These are phyloP conservation scores for Hanseniaspora occidentalis DNA, from an alignment of 805 yeast genomes.

Conservation along the genomic window DNA sequence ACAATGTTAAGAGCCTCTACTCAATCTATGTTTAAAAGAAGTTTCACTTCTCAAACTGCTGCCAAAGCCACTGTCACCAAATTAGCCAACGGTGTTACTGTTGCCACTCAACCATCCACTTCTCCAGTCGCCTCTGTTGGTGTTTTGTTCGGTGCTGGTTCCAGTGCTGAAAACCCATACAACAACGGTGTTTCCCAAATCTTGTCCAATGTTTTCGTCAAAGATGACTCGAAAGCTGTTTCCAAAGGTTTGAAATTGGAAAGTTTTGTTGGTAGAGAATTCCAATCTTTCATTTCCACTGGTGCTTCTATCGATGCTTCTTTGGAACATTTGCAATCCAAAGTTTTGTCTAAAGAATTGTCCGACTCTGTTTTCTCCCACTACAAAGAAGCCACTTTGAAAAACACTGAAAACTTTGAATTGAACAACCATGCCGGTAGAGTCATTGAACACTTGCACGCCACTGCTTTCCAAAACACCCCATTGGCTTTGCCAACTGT, in stretches of 20 bases:
- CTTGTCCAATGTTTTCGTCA: slow-evolving; percentile 37
- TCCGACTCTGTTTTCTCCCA: slow-evolving; percentile 25
- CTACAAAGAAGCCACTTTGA: slow-evolving; percentile 21
- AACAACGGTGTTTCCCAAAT: slow-evolving; percentile 72
- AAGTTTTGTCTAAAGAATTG: slow-evolving; percentile 26
- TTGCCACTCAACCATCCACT: slow-evolving; percentile 57
- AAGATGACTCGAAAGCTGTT: slow-evolving; percentile 21
- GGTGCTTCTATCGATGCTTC: slow-evolving; percentile 38
- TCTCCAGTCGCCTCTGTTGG: slow-evolving; percentile 42
- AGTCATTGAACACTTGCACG: slow-evolving; percentile 62
- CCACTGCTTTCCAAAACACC: slow-evolving; percentile 81
- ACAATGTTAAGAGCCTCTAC: slow-evolving; percentile 6
- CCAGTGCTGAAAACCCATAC: slow-evolving; percentile 67
- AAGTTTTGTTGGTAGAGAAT: slow-evolving; percentile 47
- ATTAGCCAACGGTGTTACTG: slow-evolving; percentile 59
- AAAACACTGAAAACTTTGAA: slow-evolving; percentile 44
- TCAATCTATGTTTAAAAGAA: slow-evolving; percentile 9
- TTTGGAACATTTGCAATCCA: slow-evolving; percentile 35
- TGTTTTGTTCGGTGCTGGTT: slow-evolving; percentile 63
- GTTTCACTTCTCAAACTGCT: slow-evolving; percentile 38
- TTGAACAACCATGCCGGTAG: slow-evolving; percentile 37
- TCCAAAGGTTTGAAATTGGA: slow-evolving; percentile 47
- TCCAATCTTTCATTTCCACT: slow-evolving; percentile 48
- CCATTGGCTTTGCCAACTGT: slow-evolving; percentile 63
- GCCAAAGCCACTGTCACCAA: slow-evolving; percentile 59